These are phyloP conservation scores for Lactifluus pinguis DNA, from an alignment of 768 basidiomycete genomes.

Conservation along the genomic window DNA sequence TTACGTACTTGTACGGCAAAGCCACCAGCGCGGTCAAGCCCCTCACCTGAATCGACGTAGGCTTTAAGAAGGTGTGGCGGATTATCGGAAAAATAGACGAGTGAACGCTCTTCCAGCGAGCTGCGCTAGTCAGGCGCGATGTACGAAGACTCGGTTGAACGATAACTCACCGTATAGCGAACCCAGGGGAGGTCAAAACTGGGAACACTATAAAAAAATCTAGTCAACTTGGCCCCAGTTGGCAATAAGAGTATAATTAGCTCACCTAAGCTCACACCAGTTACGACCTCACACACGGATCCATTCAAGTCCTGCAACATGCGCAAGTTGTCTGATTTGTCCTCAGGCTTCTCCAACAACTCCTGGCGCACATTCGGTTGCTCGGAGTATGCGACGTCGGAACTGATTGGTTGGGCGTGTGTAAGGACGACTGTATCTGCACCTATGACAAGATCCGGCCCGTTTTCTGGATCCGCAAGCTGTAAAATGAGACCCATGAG, in stretches of 20 bases:
- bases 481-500: slow-evolving; percentile 20
- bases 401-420: slow-evolving; percentile 53
- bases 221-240: neutral
- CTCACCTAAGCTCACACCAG: slow-evolving; percentile 77
- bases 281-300: slow-evolving; percentile 82
- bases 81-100: slow-evolving; percentile 70
- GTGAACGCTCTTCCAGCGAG: slow-evolving; percentile 72
- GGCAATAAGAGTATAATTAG: neutral
- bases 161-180: slow-evolving; percentile 48
- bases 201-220: slow-evolving; percentile 48
- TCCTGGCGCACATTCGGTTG: slow-evolving; percentile 50
- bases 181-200: slow-evolving; percentile 66
- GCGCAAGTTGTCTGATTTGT: slow-evolving; percentile 71
- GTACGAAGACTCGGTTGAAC: neutral
- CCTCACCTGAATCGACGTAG: slow-evolving; percentile 82
- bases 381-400: slow-evolving; percentile 46
- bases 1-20: slow-evolving; percentile 80
- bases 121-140: slow-evolving; percentile 29
- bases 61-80: slow-evolving; percentile 51
- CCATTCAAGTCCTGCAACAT: slow-evolving; percentile 89
- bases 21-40: slow-evolving; percentile 82
- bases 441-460: slow-evolving; percentile 73
- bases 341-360: slow-evolving; percentile 79
- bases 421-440: slow-evolving; percentile 96
- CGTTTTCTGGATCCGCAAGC: slow-evolving; percentile 51